Evolutionary conservation across 495 filamentous ascomycete species (phyloP), one percentile per base, ranked within the genome.

Genomic region (Penicillium herquei): DNA sequence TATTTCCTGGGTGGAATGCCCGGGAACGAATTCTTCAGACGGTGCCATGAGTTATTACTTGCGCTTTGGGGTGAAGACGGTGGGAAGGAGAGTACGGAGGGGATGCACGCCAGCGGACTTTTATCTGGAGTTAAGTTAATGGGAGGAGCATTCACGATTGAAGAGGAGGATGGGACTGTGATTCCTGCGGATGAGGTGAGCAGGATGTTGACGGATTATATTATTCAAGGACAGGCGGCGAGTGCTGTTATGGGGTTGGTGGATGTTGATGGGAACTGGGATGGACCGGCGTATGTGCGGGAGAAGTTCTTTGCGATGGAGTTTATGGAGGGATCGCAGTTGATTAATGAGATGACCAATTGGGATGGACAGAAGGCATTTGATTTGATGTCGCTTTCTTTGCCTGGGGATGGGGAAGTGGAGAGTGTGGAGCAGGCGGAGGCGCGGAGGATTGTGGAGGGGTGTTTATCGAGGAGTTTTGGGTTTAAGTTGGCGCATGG

Each of bases 401-500:
- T 82, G 37, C 80, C 80, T 7, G 61, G 60, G 54, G 55, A 49
- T 2, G 79, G 75, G 10, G 74, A 78, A 56, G 56, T 50, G 33
- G 78, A 81, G 59, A 78, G 55, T 39, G 64, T 55, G n/a, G 74
- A 82, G 6, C 81, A 84, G 65, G 71, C 61, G 48, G 60, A 65
- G 48, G 76, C 78, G 1, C 59, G 78, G 34, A 72, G 78, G 61
- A 75, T 82, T 47, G 78, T 84, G 0, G 77, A 81, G 55, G 68
- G 56, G 17, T 79, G 77, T 49, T 56, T 82, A 49, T 58, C 51
- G 41, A 70, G 58, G 53, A 78, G 77, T 51, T 82, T 78, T 62
- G 74, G 69, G 12, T 76, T 81, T 54, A 83, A 83, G 67, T 59
- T 84, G 12, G 79, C 76, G 1, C 80, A 82, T 63, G 80, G 80